A percentile compares a stretch with the other conserved stretches of the same genome.
phyloP scores from a whole-genome alignment of 2,329 filamentous ascomycete genomes.

The Talaromyces piceae region DNA sequence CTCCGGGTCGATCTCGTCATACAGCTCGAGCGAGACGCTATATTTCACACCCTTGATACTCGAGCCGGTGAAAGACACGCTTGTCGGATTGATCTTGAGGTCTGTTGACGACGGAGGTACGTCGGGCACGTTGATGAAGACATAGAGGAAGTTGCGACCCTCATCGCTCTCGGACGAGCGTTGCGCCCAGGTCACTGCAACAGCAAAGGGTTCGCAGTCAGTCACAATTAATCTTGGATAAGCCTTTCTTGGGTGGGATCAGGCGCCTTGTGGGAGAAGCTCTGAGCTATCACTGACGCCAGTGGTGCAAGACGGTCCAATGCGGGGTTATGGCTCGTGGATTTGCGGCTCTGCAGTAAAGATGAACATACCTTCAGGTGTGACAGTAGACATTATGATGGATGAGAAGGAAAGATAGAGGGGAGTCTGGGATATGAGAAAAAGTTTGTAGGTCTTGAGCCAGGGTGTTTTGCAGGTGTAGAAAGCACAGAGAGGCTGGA shows the following conservation, averaged over 20 bases:
- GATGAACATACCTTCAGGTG: conserved; percentile 40
- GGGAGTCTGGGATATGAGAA: neutral
- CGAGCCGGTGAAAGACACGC: conserved; percentile 73
- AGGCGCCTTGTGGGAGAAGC: neutral
- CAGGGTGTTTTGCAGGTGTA: conserved; percentile 1
- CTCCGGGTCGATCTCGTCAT: conserved; percentile 76
- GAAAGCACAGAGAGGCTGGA: neutral
- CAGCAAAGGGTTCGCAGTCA: neutral
- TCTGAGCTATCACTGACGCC: neutral
- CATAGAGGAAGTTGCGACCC: conserved; percentile 88
- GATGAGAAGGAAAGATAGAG: conserved; percentile 1
- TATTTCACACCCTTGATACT: conserved; percentile 84
- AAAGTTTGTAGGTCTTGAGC: neutral
- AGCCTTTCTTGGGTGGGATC: too few species aligned
- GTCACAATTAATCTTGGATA: too few species aligned
- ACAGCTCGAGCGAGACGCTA: conserved; percentile 80
- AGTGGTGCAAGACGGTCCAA: conserved; percentile 1
- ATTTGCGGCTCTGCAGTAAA: conserved; percentile 5
- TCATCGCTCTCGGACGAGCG: conserved; percentile 75
- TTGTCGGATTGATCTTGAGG: conserved; percentile 72
- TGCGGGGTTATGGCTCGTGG: neutral
- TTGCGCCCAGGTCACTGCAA: conserved; percentile 90
- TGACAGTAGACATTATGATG: conserved; percentile 26
- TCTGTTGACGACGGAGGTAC: conserved; percentile 67
- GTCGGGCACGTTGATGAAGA: conserved; percentile 85